These are phyloP conservation scores for Nicotiana tomentosiformis DNA, from an alignment of 257 asterid species.

Conservation along the genomic window DNA sequence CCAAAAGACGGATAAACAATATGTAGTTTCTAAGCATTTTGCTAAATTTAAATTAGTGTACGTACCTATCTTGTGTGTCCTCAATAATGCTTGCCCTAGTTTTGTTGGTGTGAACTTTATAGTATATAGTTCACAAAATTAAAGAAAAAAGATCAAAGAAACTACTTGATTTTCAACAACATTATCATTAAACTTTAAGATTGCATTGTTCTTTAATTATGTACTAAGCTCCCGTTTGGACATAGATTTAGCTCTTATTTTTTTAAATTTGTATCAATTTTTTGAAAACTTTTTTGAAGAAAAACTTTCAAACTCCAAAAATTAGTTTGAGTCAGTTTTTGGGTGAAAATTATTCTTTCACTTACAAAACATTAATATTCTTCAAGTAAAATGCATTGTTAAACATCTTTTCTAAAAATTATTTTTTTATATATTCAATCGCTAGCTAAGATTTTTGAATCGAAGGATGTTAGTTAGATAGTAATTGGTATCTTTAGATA, in stretches of 20 bases:
- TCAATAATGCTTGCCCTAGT: not conserved
- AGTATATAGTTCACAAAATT: not conserved
- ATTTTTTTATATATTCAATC: too few species aligned
- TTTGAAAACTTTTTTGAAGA: too few species aligned
- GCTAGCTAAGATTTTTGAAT: not conserved
- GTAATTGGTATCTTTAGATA: not conserved
- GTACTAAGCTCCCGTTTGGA: too few species aligned
- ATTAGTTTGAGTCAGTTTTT: too few species aligned
- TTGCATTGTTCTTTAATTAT: not conserved
- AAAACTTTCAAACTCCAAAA: too few species aligned
- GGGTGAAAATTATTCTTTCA: too few species aligned
- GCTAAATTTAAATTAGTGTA: not conserved
- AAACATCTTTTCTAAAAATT: too few species aligned
- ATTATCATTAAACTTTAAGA: not conserved
- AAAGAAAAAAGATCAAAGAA: too few species aligned
- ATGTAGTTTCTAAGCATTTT: not conserved
- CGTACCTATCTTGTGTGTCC: not conserved
- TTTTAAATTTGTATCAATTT: too few species aligned
- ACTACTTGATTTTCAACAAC: too few species aligned
- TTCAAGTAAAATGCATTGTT: fast-evolving
- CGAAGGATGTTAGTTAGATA: not conserved
- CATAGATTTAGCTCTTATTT: too few species aligned
- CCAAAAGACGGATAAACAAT: not conserved
- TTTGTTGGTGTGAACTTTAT: not conserved
- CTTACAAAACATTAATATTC: fast-evolving